phyloP scores from a whole-genome alignment of 1,139 yeast species.

The Suhomyces atakaporum region DNA sequence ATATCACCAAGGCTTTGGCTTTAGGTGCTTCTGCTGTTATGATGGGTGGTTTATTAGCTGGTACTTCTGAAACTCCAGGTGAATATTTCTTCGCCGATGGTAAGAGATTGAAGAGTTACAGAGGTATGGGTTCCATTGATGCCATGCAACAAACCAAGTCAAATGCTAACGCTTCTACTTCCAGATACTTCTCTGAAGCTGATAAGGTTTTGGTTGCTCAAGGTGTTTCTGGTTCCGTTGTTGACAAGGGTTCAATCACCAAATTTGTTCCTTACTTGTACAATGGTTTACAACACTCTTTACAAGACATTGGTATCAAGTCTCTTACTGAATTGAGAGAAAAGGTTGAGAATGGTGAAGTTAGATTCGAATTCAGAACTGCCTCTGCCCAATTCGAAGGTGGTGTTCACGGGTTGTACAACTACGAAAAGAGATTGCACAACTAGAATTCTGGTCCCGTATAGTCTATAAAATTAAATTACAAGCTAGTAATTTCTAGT shows the following conservation, averaged over 20 bases:
- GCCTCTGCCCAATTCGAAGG: slow-evolving; percentile 99
- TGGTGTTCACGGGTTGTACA: slow-evolving; percentile 95
- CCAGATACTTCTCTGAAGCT: slow-evolving; percentile 95
- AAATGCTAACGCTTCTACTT: slow-evolving; percentile 94
- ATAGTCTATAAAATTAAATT: not conserved
- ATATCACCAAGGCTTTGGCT: slow-evolving; percentile 94
- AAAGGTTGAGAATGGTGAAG: slow-evolving; percentile 64
- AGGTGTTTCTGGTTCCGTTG: slow-evolving; percentile 97
- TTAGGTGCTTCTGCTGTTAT: slow-evolving; percentile 96
- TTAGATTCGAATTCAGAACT: slow-evolving; percentile 96
- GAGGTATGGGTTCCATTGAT: slow-evolving; percentile 99
- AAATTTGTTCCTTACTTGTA: slow-evolving; percentile 92
- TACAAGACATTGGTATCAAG: slow-evolving; percentile 93
- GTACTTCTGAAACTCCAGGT: slow-evolving; percentile 98
- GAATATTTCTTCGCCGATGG: slow-evolving; percentile 97
- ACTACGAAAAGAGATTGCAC: slow-evolving; percentile 96
- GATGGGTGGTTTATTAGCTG: slow-evolving; percentile 99
- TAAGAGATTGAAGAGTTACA: slow-evolving; percentile 92
- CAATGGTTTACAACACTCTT: slow-evolving; percentile 97
- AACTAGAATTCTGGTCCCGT: slow-evolving; percentile 43
- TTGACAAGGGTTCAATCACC: slow-evolving; percentile 93
- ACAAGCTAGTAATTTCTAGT: not conserved
- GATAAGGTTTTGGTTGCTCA: slow-evolving; percentile 97
- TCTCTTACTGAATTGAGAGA: slow-evolving; percentile 66
- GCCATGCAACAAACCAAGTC: slow-evolving; percentile 94